These are phyloP conservation scores for Agrostemma githago DNA, from an alignment of 148 eudicot species.

Conservation along the genomic window DNA sequence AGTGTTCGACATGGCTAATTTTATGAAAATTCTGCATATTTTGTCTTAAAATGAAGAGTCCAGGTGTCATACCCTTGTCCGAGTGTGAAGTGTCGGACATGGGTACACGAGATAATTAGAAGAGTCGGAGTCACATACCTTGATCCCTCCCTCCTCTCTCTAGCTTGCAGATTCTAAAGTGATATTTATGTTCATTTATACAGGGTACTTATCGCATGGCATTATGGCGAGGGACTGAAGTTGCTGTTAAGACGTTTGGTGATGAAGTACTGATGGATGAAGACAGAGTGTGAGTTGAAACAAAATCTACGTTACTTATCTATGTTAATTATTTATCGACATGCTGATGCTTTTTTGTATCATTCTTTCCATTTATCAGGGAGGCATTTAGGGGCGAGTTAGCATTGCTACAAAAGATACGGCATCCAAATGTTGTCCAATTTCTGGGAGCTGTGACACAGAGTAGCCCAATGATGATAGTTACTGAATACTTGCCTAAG, in stretches of 20 bases:
- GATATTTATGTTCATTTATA: neutral
- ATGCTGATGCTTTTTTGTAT: neutral
- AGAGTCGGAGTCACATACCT: too few species aligned
- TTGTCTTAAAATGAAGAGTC: too few species aligned
- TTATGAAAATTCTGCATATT: too few species aligned
- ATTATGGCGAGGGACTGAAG: constrained; percentile 42
- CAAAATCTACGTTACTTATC: neutral
- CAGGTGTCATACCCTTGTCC: too few species aligned
- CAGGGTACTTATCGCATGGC: constrained; percentile 44
- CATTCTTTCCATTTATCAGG: constrained; percentile 28
- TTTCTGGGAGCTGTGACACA: constrained; percentile 97
- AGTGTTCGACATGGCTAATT: too few species aligned
- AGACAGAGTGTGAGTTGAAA: constrained; percentile 40
- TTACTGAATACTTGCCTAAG: constrained; percentile 91
- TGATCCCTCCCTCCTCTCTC: neutral
- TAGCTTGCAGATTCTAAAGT: neutral
- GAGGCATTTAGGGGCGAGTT: constrained; percentile 80
- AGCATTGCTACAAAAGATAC: constrained; percentile 67
- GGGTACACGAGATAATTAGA: too few species aligned
- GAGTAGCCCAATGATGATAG: constrained; percentile 92
- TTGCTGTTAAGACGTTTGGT: constrained; percentile 36
- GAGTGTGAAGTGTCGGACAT: too few species aligned
- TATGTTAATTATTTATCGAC: neutral
- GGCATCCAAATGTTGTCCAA: constrained; percentile 95
- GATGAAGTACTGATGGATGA: constrained; percentile 36